Conservation (phyloP, 202 grass and related monocot species). For the Brachypodium distachyon region DNA sequence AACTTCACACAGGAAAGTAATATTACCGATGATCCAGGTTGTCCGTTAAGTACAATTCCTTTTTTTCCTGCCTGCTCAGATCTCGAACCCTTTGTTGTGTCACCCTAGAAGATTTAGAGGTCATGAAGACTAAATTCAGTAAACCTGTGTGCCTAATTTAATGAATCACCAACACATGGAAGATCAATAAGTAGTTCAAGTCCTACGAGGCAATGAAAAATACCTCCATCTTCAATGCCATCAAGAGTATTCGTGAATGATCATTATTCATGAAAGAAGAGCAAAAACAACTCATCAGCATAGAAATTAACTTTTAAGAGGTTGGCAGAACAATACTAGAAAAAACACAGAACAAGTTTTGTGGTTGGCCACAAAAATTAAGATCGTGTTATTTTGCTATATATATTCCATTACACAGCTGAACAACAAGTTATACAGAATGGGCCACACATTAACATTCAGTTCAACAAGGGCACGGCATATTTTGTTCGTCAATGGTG, state of each 20-base stretch:
- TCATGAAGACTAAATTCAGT: neutral
- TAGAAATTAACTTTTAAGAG: neutral
- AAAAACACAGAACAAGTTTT: neutral
- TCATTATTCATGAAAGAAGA: slow-evolving; percentile 17
- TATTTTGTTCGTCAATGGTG: neutral
- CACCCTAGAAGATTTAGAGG: slow-evolving; percentile 38
- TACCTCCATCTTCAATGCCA: slow-evolving; percentile 30
- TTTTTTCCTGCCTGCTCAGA: slow-evolving; percentile 58
- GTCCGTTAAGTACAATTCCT: slow-evolving; percentile 35
- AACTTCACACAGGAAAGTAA: neutral
- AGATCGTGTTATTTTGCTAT: neutral
- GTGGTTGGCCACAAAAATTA: neutral
- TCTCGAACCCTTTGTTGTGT: slow-evolving; percentile 51
- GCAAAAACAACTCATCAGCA: slow-evolving; percentile 38
- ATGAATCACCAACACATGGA: neutral
- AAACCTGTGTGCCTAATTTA: neutral
- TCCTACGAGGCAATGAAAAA: neutral
- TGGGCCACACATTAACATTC: neutral
- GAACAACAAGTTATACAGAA: neutral
- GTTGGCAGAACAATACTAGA: neutral
- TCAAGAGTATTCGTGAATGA: neutral
- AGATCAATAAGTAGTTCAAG: neutral
- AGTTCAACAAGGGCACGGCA: neutral
- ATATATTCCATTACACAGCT: neutral
- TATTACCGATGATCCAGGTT: slow-evolving; percentile 55